Conservation (phyloP, 164 flowering plant genomes). For the Sedum album region DNA sequence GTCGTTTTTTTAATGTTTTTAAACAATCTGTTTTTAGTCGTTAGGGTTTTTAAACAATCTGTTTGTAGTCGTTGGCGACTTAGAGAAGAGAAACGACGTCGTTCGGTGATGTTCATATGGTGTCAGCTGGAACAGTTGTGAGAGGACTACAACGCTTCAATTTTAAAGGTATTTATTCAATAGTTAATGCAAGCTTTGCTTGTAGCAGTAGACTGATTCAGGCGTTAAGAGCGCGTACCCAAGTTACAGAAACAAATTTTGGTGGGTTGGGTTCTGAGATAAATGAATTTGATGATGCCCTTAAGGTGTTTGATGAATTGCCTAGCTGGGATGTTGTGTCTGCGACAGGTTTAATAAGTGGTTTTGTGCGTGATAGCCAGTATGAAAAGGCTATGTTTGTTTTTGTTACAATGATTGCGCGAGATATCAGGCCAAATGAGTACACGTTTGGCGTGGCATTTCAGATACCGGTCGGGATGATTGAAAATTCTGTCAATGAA, state of each 20-base stretch:
- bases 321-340: slow-evolving; percentile 41
- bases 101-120: neutral
- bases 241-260: neutral
- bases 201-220: neutral
- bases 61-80: too few species aligned
- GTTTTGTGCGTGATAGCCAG: slow-evolving; percentile 23
- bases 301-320: slow-evolving; percentile 44
- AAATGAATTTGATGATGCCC: neutral
- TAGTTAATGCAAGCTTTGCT: too few species aligned
- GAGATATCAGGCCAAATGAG: slow-evolving; percentile 49
- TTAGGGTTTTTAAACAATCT: too few species aligned
- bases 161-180: neutral
- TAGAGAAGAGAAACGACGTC: neutral
- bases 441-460: slow-evolving; percentile 57
- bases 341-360: slow-evolving; percentile 44
- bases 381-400: slow-evolving; percentile 38
- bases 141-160: neutral
- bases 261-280: neutral
- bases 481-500: neutral
- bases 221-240: neutral
- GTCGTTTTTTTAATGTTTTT: too few species aligned
- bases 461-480: slow-evolving; percentile 32
- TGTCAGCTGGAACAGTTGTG: neutral
- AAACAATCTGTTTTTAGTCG: too few species aligned
- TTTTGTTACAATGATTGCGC: slow-evolving; percentile 41